Evolutionary conservation across 2,329 filamentous ascomycete species (phyloP).

Genomic region (Sodiomyces alkalinus): DNA sequence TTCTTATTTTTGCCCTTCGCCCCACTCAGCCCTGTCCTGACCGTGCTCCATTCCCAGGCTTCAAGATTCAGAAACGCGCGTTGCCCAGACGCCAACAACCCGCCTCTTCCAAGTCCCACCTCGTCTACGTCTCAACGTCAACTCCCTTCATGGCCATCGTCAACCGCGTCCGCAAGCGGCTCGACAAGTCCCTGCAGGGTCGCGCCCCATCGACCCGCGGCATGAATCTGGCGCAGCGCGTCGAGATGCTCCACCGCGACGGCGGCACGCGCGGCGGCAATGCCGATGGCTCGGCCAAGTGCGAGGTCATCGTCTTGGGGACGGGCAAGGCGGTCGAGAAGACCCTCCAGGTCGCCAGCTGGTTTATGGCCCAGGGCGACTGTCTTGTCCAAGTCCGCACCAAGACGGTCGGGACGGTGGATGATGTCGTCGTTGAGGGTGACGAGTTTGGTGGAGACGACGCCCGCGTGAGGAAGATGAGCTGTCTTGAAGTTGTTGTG

Average conservation of each 20-base stretch:
- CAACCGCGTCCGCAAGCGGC: conserved; percentile 47
- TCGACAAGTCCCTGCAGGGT: conserved; percentile 33
- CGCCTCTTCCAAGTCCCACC: conserved; percentile 24
- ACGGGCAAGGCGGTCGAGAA: conserved; percentile 53
- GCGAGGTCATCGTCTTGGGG: conserved; percentile 41
- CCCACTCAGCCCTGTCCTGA: conserved; percentile 9
- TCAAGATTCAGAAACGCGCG: conserved; percentile 33
- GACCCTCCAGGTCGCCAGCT: conserved; percentile 44
- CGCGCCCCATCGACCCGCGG: conserved; percentile 31
- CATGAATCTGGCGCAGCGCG: conserved; percentile 27
- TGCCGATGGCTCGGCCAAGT: conserved; percentile 9
- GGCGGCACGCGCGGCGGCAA: conserved; percentile 12
- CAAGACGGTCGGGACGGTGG: conserved; percentile 47
- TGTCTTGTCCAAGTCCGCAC: conserved; percentile 45
- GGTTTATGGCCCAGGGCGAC: conserved; percentile 47
- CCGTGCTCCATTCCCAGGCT: conserved; percentile 27
- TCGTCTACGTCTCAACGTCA: conserved; percentile 49
- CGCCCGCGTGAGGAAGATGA: conserved; percentile 31
- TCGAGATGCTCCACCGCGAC: conserved; percentile 24
- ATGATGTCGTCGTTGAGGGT: conserved; percentile 41
- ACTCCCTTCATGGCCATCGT: conserved; percentile 55
- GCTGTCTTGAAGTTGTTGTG: conserved; percentile 33
- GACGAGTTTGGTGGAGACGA: conserved; percentile 19
- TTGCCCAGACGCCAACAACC: conserved; percentile 23
- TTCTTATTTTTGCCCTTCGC: neutral